These are phyloP conservation scores for Fraxinus sp. DNA, from an alignment of 305 asterid genomes.

Conservation along the genomic window DNA sequence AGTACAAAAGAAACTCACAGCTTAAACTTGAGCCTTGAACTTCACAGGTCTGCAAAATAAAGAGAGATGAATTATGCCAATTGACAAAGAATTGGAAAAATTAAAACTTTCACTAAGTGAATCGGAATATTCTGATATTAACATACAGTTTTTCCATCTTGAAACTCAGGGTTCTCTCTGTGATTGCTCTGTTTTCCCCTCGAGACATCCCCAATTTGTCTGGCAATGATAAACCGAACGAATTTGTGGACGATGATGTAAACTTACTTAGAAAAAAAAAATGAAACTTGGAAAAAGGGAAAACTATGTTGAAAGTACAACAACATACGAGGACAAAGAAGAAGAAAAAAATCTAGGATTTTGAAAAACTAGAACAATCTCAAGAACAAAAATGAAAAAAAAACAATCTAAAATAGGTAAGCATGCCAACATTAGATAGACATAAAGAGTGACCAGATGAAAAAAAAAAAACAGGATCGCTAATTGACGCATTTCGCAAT, in stretches of 20 bases:
- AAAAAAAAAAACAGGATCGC: not conserved
- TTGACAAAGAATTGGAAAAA: not conserved
- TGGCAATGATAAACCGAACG: slow-evolving; percentile 17
- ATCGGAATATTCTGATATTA: not conserved
- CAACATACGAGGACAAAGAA: slow-evolving; percentile 1
- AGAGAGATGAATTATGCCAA: slow-evolving; percentile 4
- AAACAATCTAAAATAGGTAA: not conserved
- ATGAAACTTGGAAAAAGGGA: not conserved
- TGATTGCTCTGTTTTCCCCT: slow-evolving; percentile 19
- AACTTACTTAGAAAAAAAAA: not conserved
- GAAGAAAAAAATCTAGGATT: not conserved
- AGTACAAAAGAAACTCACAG: slow-evolving; percentile 46
- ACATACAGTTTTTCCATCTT: slow-evolving; percentile 28
- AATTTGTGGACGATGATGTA: not conserved
- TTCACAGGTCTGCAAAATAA: slow-evolving; percentile 48
- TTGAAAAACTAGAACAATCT: not conserved
- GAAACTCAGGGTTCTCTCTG: slow-evolving; percentile 13
- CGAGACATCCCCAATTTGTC: slow-evolving; percentile 24
- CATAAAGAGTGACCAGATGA: not conserved
- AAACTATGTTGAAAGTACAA: not conserved
- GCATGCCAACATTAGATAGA: not conserved
- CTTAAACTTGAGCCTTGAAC: slow-evolving; percentile 43
- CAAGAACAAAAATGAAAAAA: not conserved
- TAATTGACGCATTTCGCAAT: not conserved
- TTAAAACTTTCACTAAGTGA: not conserved